These are phyloP conservation scores for Sideroxylon spinosum DNA, from an alignment of 179 eudicot species.

Conservation along the genomic window DNA sequence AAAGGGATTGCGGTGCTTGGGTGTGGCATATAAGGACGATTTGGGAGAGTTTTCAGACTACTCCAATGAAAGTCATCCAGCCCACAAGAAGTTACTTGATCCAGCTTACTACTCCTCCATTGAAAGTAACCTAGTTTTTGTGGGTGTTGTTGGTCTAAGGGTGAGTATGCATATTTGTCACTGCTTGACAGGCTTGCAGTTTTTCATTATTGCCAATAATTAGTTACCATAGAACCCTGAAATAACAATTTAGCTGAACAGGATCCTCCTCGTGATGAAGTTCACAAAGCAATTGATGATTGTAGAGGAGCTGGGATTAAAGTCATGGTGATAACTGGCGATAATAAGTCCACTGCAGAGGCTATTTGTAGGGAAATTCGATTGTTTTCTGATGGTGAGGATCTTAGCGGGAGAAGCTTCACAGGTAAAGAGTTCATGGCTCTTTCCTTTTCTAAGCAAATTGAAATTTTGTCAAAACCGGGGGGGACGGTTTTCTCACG, in stretches of 20 bases:
- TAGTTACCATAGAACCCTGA: not conserved
- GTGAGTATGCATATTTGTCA: constrained; percentile 35
- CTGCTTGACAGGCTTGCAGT: not conserved
- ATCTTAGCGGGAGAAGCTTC: constrained; percentile 55
- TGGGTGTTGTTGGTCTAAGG: constrained; percentile 79
- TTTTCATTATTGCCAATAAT: not conserved
- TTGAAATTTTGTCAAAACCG: constrained; percentile 47
- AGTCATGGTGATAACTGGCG: constrained; percentile 92
- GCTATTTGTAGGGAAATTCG: constrained; percentile 70
- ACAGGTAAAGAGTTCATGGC: constrained; percentile 86
- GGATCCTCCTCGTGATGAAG: constrained; percentile 95
- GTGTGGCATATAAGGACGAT: constrained; percentile 76
- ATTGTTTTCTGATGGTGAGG: constrained; percentile 46
- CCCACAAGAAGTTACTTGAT: constrained; percentile 75
- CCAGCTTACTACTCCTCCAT: constrained; percentile 57
- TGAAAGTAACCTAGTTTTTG: constrained; percentile 64
- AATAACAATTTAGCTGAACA: constrained; percentile 18
- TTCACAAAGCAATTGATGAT: constrained; percentile 61
- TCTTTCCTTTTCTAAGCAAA: constrained; percentile 43
- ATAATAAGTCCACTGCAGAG: constrained; percentile 84
- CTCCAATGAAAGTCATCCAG: constrained; percentile 50
- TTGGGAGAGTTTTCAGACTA: constrained; percentile 68
- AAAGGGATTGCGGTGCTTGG: constrained; percentile 81
- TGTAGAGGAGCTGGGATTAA: constrained; percentile 78
- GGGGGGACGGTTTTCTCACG: constrained; percentile 84